Percentiles rank a stretch among this genome's conserved stretches.
phyloP scores from a whole-genome alignment of 805 yeast genomes.

The Candida piceae region DNA sequence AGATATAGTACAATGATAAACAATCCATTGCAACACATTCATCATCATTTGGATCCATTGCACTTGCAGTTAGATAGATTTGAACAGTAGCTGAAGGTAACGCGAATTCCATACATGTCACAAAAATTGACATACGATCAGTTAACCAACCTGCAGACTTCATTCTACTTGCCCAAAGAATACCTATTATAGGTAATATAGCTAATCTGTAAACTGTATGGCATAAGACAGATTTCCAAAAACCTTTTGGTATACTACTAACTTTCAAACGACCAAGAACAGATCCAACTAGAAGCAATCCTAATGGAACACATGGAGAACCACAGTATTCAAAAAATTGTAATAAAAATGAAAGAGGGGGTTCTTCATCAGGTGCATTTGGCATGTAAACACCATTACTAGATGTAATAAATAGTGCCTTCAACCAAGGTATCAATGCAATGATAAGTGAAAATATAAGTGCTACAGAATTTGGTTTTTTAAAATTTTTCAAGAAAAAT shows the following conservation, averaged over 20 bases:
- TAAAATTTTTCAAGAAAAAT: slow-evolving; percentile 39
- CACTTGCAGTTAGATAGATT: slow-evolving; percentile 54
- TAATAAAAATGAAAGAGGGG: slow-evolving; percentile 50
- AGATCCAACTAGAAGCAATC: slow-evolving; percentile 48
- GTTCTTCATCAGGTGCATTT: slow-evolving; percentile 44
- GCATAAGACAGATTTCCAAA: slow-evolving; percentile 50
- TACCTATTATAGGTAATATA: slow-evolving; percentile 49
- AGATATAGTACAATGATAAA: slow-evolving; percentile 44
- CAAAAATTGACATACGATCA: slow-evolving; percentile 36
- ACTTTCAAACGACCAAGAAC: slow-evolving; percentile 47
- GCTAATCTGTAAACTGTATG: slow-evolving; percentile 38
- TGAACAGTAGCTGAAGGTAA: slow-evolving; percentile 56
- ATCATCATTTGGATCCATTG: slow-evolving; percentile 45
- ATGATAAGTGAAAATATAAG: slow-evolving; percentile 40
- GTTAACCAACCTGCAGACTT: slow-evolving; percentile 45
- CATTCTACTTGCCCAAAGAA: slow-evolving; percentile 42
- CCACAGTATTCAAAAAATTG: slow-evolving; percentile 47
- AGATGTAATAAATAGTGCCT: slow-evolving; percentile 38
- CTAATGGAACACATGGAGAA: slow-evolving; percentile 50
- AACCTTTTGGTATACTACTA: slow-evolving; percentile 42
- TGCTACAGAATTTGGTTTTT: slow-evolving; percentile 45
- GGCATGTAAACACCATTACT: slow-evolving; percentile 25
- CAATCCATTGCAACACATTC: slow-evolving; percentile 48
- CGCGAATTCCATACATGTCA: slow-evolving; percentile 43
- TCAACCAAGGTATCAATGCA: slow-evolving; percentile 52